Conservation (phyloP, 176 grass and related monocot genomes). For the Poa pratensis region DNA sequence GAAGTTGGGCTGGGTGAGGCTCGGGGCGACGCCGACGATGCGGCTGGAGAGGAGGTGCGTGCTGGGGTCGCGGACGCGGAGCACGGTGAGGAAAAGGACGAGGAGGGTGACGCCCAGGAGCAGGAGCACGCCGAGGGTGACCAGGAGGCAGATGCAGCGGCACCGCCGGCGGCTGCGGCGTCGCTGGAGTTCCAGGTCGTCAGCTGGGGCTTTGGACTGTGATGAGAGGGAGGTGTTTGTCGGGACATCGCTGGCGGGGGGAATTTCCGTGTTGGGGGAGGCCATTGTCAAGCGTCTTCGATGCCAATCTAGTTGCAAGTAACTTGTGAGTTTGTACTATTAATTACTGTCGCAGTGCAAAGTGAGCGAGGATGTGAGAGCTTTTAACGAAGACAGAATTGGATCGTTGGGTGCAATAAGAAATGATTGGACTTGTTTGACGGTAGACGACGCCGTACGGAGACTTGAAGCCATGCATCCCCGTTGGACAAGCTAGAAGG, state of each 20-base stretch:
- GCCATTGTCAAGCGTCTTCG: background rate
- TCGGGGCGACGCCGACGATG: slow-evolving; percentile 46
- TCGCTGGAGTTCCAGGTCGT: background rate
- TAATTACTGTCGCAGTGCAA: slow-evolving; percentile 4
- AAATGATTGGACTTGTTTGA: slow-evolving; percentile 12
- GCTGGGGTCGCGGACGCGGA: slow-evolving; percentile 65
- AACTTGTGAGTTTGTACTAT: background rate
- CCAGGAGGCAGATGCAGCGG: slow-evolving; percentile 33
- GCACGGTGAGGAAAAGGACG: slow-evolving; percentile 68
- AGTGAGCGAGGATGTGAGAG: background rate
- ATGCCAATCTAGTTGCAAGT: background rate
- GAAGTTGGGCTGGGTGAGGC: slow-evolving; percentile 55
- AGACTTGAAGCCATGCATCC: slow-evolving; percentile 4
- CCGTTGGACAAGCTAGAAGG: background rate
- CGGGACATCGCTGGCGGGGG: background rate
- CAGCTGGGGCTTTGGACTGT: background rate
- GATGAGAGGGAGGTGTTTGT: slow-evolving; percentile 2
- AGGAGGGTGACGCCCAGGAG: slow-evolving; percentile 48
- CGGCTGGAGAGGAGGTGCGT: slow-evolving; percentile 50
- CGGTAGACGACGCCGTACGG: slow-evolving; percentile 5
- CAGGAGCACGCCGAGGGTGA: slow-evolving; percentile 34
- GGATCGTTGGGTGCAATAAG: background rate
- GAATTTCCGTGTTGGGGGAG: background rate
- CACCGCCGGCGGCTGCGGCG: background rate
- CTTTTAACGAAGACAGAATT: background rate